Evolutionary conservation across 2,329 filamentous ascomycete species (phyloP), one percentile per base, ranked within the genome.

Genomic region (Colletotrichum sp.): DNA sequence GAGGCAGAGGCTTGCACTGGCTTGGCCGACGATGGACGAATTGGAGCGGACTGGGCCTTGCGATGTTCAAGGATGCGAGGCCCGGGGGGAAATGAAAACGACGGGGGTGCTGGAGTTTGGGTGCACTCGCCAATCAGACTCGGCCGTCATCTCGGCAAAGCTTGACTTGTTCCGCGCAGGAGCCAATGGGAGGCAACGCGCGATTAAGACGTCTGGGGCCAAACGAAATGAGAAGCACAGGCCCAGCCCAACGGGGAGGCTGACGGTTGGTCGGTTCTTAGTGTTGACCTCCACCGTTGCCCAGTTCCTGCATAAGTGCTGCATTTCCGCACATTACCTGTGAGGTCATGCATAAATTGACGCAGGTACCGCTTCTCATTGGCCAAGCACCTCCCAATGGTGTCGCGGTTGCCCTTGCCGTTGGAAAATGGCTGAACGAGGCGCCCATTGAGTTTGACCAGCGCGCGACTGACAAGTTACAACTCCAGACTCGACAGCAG

Each of bases 61-160:
- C 58, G 18, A 61, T 62, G 58, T 32, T 52, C 69, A 67, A 64
- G 73, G 73, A 73, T 75, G 61, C 28, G 56, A 68, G 32, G 34
- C 58, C 69, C 52, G 55, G 56, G 69, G 56, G 73, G 70, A 73
- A 73, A 73, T 75, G 73, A 75, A 56, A 66, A 63, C 10, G 36
- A 65, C 71, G 59, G 30, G 71, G 59, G 24, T 59, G 16, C 30
- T 61, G 18, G 59, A 32, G 59, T 56, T 38, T 24, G 59, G 52
- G 56, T 18, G 30, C 14, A 13, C 52, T 74, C 65, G 71, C 74
- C 74, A 76, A 74, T 76, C 71, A 76, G 66, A 74, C 65, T 61
- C 52, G 65, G 71, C 59, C 65, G 16, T 71, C 65, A 74, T 74
- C 74, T 76, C 74, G 65, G 74, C 74, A 76, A 76, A 74, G 71